phyloP scores from a whole-genome alignment of 768 basidiomycete genomes.

The Suillus spraguei region DNA sequence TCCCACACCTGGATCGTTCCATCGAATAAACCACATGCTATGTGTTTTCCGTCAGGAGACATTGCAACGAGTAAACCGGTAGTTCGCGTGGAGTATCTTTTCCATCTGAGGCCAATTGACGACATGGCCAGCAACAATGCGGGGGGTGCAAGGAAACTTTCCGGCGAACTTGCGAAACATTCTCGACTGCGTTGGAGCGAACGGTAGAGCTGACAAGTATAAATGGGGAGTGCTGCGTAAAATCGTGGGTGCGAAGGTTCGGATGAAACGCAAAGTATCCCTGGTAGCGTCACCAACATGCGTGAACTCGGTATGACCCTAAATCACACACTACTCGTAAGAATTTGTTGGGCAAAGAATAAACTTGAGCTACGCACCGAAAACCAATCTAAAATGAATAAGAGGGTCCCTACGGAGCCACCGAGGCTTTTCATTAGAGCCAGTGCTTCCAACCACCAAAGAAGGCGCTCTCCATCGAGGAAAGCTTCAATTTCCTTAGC shows the following conservation, averaged over 20 bases:
- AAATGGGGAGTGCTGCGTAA: not conserved
- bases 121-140: slow-evolving; percentile 1
- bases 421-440: slow-evolving; percentile 21
- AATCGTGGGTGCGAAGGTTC: not conserved
- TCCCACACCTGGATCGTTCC: slow-evolving; percentile 11
- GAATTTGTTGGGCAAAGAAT: not conserved
- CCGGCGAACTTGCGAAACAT: not conserved
- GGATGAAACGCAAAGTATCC: not conserved
- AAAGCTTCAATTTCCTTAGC: slow-evolving; percentile 22
- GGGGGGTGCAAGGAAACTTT: not conserved
- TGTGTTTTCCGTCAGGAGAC: not conserved
- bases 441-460: not conserved
- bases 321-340: not conserved
- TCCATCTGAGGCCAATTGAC: slow-evolving; percentile 7
- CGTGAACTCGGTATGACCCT: not conserved
- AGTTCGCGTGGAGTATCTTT: not conserved
- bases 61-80: not conserved
- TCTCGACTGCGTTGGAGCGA: not conserved
- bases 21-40: slow-evolving; percentile 15
- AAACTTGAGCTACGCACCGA: not conserved
- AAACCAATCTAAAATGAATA: not conserved
- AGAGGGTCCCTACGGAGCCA: not conserved
- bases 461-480: slow-evolving; percentile 18
- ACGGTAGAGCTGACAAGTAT: not conserved
- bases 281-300: not conserved